phyloP scores from a whole-genome alignment of 1,284 basidiomycete species.

The Malassezia equina region DNA sequence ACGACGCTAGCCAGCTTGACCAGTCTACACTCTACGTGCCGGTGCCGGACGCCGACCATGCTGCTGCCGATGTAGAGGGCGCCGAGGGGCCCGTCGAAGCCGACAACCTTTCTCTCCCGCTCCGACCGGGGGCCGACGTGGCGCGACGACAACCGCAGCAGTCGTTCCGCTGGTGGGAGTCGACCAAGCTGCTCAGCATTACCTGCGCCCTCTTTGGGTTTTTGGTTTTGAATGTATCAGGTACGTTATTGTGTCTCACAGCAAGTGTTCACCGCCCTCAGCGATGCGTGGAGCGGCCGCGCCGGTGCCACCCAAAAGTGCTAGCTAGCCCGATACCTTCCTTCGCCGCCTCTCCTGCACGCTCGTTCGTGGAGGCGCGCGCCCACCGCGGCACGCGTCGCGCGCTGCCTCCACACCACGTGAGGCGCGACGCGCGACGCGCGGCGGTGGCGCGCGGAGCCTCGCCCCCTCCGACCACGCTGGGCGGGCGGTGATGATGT shows the following conservation, averaged over 20 bases:
- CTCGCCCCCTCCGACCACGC: neutral
- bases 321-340: neutral
- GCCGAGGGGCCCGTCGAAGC: conserved; percentile 26
- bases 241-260: neutral
- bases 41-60: conserved; percentile 2
- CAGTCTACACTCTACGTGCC: conserved; percentile 15
- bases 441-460: neutral
- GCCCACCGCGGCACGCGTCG: neutral
- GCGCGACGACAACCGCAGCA: conserved; percentile 21
- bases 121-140: conserved; percentile 37
- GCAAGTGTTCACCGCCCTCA: conserved; percentile 7
- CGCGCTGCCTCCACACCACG: neutral
- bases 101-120: conserved; percentile 39
- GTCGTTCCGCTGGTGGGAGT: conserved; percentile 39
- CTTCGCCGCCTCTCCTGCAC: neutral
- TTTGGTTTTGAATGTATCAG: conserved; percentile 32
- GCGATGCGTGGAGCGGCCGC: conserved; percentile 10
- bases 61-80: conserved; percentile 18
- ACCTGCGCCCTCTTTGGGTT: conserved; percentile 40
- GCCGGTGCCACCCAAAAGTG: conserved; percentile 9
- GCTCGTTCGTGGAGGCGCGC: neutral
- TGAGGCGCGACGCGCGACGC: neutral
- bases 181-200: conserved; percentile 38
- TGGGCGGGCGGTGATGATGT: conserved; percentile 56
- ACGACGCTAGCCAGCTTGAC: conserved; percentile 25